phyloP scores from a whole-genome alignment of 805 yeast genomes.

The Metschnikowia anglica region DNA sequence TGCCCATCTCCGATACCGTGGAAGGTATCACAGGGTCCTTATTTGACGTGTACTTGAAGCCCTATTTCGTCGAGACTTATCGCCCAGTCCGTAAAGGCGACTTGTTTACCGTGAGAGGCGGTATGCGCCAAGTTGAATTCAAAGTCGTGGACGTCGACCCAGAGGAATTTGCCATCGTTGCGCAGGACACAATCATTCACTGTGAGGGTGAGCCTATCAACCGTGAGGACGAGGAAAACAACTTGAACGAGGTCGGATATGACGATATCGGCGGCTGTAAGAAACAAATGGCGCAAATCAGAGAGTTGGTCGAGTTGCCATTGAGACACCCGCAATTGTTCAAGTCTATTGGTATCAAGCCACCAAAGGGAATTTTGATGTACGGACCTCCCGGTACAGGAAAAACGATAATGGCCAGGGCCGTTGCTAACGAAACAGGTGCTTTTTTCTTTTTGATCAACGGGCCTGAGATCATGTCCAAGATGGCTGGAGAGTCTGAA shows the following conservation, averaged over 20 bases:
- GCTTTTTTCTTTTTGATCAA: slow-evolving; percentile 97
- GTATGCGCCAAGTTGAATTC: slow-evolving; percentile 99
- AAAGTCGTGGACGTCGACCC: slow-evolving; percentile 98
- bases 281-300: slow-evolving; percentile 98
- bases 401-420: slow-evolving; percentile 98
- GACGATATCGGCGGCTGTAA: slow-evolving; percentile 99
- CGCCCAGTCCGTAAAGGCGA: slow-evolving; percentile 98
- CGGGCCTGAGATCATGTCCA: slow-evolving; percentile 99
- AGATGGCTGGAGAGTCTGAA: slow-evolving; percentile 99
- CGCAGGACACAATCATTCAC: slow-evolving; percentile 97
- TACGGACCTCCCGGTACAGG: slow-evolving; percentile 99
- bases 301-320: slow-evolving; percentile 97
- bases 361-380: slow-evolving; percentile 97
- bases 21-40: slow-evolving; percentile 97
- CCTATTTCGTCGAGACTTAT: slow-evolving; percentile 97
- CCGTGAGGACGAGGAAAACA: slow-evolving; percentile 97
- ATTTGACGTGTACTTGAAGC: slow-evolving; percentile 94
- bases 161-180: slow-evolving; percentile 94
- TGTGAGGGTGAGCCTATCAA: slow-evolving; percentile 99
- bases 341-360: slow-evolving; percentile 97
- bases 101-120: slow-evolving; percentile 93
- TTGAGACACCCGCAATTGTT: slow-evolving; percentile 97
- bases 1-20: slow-evolving; percentile 97
- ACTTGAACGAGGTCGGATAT: slow-evolving; percentile 94
- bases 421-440: slow-evolving; percentile 99